Evolutionary conservation across 2,329 filamentous ascomycete species (phyloP), one percentile per base, ranked within the genome.

Genomic region (Aspergillus sp.): DNA sequence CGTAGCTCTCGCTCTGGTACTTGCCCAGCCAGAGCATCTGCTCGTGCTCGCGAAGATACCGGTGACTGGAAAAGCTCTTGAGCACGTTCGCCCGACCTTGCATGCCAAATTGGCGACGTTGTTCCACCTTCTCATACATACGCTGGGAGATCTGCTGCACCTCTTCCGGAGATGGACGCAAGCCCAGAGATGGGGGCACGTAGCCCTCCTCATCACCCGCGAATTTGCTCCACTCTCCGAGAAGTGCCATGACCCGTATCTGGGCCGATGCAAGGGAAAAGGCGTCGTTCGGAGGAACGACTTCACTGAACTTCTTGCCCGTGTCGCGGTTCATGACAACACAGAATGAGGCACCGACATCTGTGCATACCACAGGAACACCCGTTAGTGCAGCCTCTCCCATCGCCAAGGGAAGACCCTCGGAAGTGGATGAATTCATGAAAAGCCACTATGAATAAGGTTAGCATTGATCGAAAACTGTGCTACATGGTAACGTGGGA

Each of bases 241-340:
- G 73, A 77, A 88, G 82, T 3, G 81, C 84, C 13, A 88, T 78
- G 60, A 88, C 79, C 55, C 83, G 83, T 62, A 88, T 82, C 66
- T 88, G 86, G 0, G 86, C 86, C 19, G 83, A 78, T 0, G 86
- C 86, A 1, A 88, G 77, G 2, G 83, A 81, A 42, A 81, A 80
- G 7, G 85, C 80, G 69, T 88, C 86, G 65, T 88, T 88, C 1
- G 86, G 86, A 5, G 86, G 83, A 2, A 88, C 85, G 6, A 88
- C 83, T 61, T 84, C 85, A 63, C 84, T 85, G 74, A 84, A 88
- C 8, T 80, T 75, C 3, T 80, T 75, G 59, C 75, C 78, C 27
- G 77, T 76, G 47, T 80, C 71, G 13, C 74, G 73, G 47, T 77
- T 74, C 30, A 71, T 77, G 2, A 77, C 68, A 0, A 77, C 75